Percentiles rank a stretch among this genome's conserved stretches.
Evolutionary conservation across 768 basidiomycete species (phyloP).

Genomic region (Fomitopsis pulvina): DNA sequence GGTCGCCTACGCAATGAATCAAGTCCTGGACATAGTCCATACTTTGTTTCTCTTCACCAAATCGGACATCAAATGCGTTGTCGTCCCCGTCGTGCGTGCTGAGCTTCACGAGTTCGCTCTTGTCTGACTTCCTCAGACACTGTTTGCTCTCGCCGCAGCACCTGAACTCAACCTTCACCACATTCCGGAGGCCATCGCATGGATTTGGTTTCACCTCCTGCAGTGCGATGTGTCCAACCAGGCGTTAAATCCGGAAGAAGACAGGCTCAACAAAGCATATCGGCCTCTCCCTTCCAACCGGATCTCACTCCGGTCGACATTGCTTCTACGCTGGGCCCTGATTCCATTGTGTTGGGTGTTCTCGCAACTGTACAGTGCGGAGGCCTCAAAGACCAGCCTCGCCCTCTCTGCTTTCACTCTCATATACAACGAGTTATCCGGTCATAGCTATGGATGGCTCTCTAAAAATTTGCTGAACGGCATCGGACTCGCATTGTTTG

Average conservation of each 20-base stretch:
- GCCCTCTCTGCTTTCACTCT: conserved; percentile 11
- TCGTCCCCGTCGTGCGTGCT: conserved; percentile 39
- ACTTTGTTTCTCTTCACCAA: conserved; percentile 34
- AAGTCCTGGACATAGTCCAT: not conserved
- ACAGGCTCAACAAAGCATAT: conserved; percentile 19
- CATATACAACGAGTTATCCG: conserved; percentile 17
- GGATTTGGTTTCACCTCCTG: conserved; percentile 25
- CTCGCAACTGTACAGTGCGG: conserved; percentile 7
- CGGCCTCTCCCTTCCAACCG: conserved; percentile 20
- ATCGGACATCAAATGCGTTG: conserved; percentile 39
- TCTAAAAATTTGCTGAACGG: conserved; percentile 14
- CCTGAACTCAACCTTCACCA: conserved; percentile 3
- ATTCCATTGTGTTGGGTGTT: conserved; percentile 13
- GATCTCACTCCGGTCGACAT: conserved; percentile 12
- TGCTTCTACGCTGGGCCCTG: conserved; percentile 16
- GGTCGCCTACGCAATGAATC: too few species aligned
- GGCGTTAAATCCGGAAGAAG: conserved; percentile 18
- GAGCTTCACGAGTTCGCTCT: not conserved
- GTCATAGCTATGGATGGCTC: conserved; percentile 13
- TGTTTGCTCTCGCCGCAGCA: conserved; percentile 12
- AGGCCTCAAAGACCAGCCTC: conserved; percentile 10
- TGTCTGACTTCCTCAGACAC: conserved; percentile 4
- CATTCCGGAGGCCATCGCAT: conserved; percentile 12
- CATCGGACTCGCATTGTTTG: conserved; percentile 13
- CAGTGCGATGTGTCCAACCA: conserved; percentile 25